Base-by-base conservation (phyloP, 1,284 basidiomycete species). In the Papiliotrema laurentii region DNA sequence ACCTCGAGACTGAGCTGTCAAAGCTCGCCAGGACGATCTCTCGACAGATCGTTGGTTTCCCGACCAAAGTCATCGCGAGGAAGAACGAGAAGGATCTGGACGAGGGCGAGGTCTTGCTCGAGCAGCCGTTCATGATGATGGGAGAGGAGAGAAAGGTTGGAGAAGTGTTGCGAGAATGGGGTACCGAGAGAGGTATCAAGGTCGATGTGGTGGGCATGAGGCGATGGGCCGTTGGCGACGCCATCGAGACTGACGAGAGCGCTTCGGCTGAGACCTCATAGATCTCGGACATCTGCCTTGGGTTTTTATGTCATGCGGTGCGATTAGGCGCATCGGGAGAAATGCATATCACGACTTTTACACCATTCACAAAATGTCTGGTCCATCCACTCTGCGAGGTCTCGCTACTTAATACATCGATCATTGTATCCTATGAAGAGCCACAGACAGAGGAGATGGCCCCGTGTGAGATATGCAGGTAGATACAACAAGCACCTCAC, bases 21-120 rank as follows among this genome's bases (percentile, higher is more conserved):
- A 78, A 79, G n/a, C 74, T 96, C 3, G 83, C 86, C 54, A 82
- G 89, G 19, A 82, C 85, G 5, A 60, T 96, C 7, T 87, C 86
- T 1, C 80, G 89, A 43, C 93, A 96, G 72, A 84, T 89, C 30
- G 85, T 85, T 10, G 92, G 91, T 1, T 87, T 93, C 71, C 82
- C 87, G 24, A 89, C 89, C 0, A 74, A 72, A n/a, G 78, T 77
- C 0, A 77, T 96, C 37, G 73, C 62, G 13, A 60, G 74, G 22
- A 46, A 42, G 13, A 47, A 37, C 3, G 54, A 49, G 16, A 55
- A 54, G 33, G 38, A 45, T 13, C 41, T 43, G 19, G 58, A 74
- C 4, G 75, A 75, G 19, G 80, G 82, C 33, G 81, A 84, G 53
- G 59, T 63, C 31, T 72, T 97, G 47, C 86, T 90, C 63, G 78